These are phyloP conservation scores for Yarrowia keelungensis DNA, from an alignment of 805 yeast species.

Conservation along the genomic window DNA sequence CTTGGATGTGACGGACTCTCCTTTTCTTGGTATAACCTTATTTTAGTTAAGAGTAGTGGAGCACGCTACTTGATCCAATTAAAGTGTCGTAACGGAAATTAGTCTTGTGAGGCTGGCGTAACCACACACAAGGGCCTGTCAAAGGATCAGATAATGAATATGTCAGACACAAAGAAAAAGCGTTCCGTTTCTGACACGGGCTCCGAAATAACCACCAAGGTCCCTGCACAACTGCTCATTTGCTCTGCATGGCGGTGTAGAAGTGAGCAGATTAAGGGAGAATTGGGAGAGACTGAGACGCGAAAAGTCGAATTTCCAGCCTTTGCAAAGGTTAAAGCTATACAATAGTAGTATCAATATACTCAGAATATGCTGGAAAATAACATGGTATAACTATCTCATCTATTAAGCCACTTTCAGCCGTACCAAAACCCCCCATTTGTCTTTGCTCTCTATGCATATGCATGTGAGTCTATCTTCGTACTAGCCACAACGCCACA, in stretches of 20 bases:
- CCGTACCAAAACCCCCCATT: background rate
- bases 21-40: constrained; percentile 16
- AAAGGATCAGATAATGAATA: too few relatives aligned
- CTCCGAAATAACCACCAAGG: background rate
- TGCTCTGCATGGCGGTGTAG: constrained; percentile 3
- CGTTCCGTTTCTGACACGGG: background rate
- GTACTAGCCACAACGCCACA: constrained; percentile 31
- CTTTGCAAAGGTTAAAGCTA: too few relatives aligned
- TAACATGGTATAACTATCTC: background rate
- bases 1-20: background rate
- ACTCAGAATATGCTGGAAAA: background rate
- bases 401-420: background rate
- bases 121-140: too few relatives aligned
- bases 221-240: background rate
- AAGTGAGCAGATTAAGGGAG: constrained; percentile 14
- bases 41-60: too few relatives aligned
- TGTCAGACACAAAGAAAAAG: background rate
- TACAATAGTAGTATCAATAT: background rate
- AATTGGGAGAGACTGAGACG: background rate
- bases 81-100: constrained; percentile 1
- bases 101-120: background rate
- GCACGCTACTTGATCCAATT: background rate
- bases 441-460: constrained; percentile 20
- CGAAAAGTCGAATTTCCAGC: too few relatives aligned
- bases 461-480: constrained; percentile 16